Evolutionary conservation across 495 filamentous ascomycete genomes (phyloP), one percentile per base, ranked within the genome.

Genomic region (Polyplosphaeria fusca): DNA sequence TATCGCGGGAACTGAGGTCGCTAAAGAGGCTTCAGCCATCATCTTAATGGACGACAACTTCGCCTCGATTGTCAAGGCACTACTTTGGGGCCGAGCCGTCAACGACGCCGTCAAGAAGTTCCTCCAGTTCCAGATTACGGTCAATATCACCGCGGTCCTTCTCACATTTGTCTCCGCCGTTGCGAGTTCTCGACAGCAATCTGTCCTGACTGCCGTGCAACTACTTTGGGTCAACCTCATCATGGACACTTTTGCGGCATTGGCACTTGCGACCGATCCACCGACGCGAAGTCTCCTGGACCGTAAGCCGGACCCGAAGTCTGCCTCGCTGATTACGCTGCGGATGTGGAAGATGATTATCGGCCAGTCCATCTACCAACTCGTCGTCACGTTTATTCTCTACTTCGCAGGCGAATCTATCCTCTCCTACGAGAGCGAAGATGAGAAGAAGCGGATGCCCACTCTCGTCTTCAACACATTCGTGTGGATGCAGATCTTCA

Each of bases 281-380:
- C 88, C 90, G 2, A 81, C 84, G 5, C 74, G 78, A 9, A 77
- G 75, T 28, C 79, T 94, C 45, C 77, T 95, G 18, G 68, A 89
- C 61, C 85, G 89, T 18, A 78, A 82, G 55, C 90, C 90, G 0
- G 86, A 91, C 62, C 81, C 82, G 3, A 91, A 89, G 68, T 85
- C 85, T 5, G 79, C 85, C 5, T 82, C 86, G 13, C 75, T 95
- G 12, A 89, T 95, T 47, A 89, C 82, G 9, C 67, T 83, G 27
- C 86, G 82, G 16, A 94, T 92, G 87, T 92, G 88, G 88, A 95
- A 95, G 73, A 95, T 93, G 88, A 92, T 95, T 45, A 78, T 89
- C 52, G 88, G 88, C 16, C 89, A 95, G 68, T 77, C 86, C 14
- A 84, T 93, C 55, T 94, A 85, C 66, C 88, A 94, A 67, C 74